A percentile compares a stretch with the other conserved stretches of the same genome.
Evolutionary conservation across 768 basidiomycete species (phyloP).

Genomic region (Panellus pusillus): DNA sequence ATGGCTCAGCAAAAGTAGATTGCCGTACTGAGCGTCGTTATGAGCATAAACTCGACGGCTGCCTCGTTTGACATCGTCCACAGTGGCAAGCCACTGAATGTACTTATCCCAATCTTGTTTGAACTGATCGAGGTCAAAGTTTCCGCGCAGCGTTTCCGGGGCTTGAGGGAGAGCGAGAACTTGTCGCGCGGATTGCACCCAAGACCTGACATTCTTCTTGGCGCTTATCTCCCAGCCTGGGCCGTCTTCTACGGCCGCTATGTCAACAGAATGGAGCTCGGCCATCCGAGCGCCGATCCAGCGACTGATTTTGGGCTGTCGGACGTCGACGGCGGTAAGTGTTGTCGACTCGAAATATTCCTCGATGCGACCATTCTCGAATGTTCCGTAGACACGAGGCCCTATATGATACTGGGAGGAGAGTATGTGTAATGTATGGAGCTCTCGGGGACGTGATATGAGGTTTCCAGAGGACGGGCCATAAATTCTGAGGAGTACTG

Average conservation of each 20-base stretch:
- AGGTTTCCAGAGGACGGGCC: constrained; percentile 83
- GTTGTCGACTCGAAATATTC: constrained; percentile 92
- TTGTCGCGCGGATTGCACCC: constrained; percentile 70
- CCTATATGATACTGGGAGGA: constrained; percentile 88
- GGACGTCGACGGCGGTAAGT: constrained; percentile 73
- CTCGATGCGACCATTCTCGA: constrained; percentile 92
- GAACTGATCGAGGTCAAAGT: constrained; percentile 68
- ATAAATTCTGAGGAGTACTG: constrained; percentile 88
- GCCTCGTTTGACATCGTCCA: constrained; percentile 57
- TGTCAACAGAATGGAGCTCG: constrained; percentile 91
- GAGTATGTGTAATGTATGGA: constrained; percentile 85
- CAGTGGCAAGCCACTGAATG: constrained; percentile 62
- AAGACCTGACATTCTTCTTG: constrained; percentile 65
- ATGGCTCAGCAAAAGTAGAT: constrained; percentile 72
- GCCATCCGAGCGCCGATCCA: constrained; percentile 96
- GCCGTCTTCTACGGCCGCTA: constrained; percentile 59
- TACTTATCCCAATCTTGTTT: constrained; percentile 67
- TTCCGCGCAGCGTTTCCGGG: constrained; percentile 42
- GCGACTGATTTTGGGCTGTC: constrained; percentile 70
- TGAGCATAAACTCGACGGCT: constrained; percentile 80
- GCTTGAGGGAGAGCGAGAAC: constrained; percentile 68
- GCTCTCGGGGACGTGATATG: constrained; percentile 85
- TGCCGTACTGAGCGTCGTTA: constrained; percentile 97
- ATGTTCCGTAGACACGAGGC: constrained; percentile 91
- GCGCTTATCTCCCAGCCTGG: constrained; percentile 58